Evolutionary conservation across 2,329 filamentous ascomycete species (phyloP), one percentile per base, ranked within the genome.

Genomic region (Capronia americana): DNA sequence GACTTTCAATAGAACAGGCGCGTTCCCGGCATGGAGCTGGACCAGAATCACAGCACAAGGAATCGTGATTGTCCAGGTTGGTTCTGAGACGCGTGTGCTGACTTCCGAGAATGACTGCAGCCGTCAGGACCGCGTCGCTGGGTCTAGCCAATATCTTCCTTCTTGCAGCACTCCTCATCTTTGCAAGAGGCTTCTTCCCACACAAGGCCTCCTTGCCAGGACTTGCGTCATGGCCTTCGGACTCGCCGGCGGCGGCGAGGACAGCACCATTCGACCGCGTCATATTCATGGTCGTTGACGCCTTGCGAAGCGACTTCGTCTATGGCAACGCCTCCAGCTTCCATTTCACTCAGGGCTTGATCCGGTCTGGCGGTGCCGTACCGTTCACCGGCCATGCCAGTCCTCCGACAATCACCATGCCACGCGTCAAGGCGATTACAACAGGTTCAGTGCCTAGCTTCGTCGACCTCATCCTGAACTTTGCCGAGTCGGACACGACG

Each of bases 321-420:
- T 99, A 92, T 77, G 87, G 89, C 2, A 81, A 90, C 65, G 82
- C 84, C 55, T 97, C 93, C 28, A 93, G 91, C 11, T 98, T 99
- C 78, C 75, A 85, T 65, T 97, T 91, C 75, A 96, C 93, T 2
- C 95, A 98, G 81, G 89, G 92, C 73, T 84, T 98, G 71, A 96
- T 98, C 75, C 87, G 90, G 74, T 84, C 88, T 78, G 94, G 94
- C 66, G 85, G 86, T 65, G 96, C 95, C 6, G 83, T 98, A 44
- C 95, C 95, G 2, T 99, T 96, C 77, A 99, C 95, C 34, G 94
- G 94, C 38, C 91, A 97, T 84, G 95, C 95, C 20, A 91, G 92
- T n/a, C 93, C 96, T 59, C 95, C 95, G 1, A 99, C 95, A 7
- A 94, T 99, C 68, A 99, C 95, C 20, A 98, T 99, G 95, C 95